Evolutionary conservation across 352 stramenopile genomes (phyloP), one percentile per base, ranked within the genome.

Genomic region (Blastocystis sp.): DNA sequence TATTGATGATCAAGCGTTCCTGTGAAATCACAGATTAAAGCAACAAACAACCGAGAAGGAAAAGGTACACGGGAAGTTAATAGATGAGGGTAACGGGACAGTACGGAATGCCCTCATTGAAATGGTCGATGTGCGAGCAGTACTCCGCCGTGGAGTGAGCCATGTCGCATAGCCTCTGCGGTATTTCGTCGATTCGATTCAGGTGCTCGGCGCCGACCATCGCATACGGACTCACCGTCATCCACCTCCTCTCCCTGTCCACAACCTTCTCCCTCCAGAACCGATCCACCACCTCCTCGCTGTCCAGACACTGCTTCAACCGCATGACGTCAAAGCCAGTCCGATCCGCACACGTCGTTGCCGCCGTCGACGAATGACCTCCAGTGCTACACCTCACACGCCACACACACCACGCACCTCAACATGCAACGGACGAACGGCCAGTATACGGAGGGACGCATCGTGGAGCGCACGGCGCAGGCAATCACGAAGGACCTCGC

Each of bases 391-490:
- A 59, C 6, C 1, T 77, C 1, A 55, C 10, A n/a, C 16, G 12
- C 33, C 33, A 59, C 33, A 29, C 3, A 2, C 4, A 10, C 21
- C 26, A 2, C 13, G 24, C 24, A 77, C 66, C 55, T 35, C n/a
- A 77, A 59, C 66, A 77, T 6, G 50, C 66, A 77, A 3, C 66
- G 66, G 21, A 51, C n/a, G 50, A 77, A 77, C 29, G 66, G 66
- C 66, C 66, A 77, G 50, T 60, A 77, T 2, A 2, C 10, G n/a
- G 6, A 29, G n/a, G 66, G 26, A 13, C 2, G n/a, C 29, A 31
- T 16, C 2, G n/a, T 45, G 2, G 26, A 31, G 12, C 45, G 35
- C 1, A 45, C 29, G 24, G 66, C 66, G 45, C 66, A 77, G 10
- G 37, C 35, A 16, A 41, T 19, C 29, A 35, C 66, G 1, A 77